These are phyloP conservation scores for Mycena sanguinolenta DNA, from an alignment of 768 basidiomycete genomes.

Conservation along the genomic window DNA sequence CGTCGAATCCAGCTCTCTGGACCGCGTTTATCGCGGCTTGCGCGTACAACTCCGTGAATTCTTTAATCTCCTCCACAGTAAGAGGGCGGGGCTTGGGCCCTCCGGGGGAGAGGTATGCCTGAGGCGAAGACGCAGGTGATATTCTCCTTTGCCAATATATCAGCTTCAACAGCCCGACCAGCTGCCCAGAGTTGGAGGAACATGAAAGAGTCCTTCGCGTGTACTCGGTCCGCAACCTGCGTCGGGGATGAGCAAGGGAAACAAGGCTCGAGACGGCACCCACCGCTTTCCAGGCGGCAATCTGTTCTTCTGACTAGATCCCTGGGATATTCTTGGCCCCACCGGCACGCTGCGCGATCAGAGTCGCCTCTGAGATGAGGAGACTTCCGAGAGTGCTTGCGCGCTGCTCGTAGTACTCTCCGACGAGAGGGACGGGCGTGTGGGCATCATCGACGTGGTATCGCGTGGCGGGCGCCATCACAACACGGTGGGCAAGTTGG, in stretches of 20 bases:
- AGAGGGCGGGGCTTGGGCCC: not conserved
- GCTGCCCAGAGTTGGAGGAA: not conserved
- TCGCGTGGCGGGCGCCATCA: not conserved
- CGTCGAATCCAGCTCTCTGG: not conserved
- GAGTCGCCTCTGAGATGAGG: not conserved
- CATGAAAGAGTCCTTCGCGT: not conserved
- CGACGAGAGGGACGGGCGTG: not conserved
- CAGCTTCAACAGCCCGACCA: not conserved
- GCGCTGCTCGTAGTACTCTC: not conserved
- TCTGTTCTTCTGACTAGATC: not conserved
- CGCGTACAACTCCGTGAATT: not conserved
- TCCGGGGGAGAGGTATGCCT: not conserved
- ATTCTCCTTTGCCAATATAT: not conserved
- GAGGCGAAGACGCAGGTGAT: not conserved
- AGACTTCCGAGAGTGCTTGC: not conserved
- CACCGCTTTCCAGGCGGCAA: not conserved
- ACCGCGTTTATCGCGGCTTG: not conserved
- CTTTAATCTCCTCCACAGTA: not conserved
- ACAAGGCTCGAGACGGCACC: not conserved
- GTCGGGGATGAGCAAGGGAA: not conserved
- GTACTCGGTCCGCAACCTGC: not conserved
- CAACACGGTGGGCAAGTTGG: not conserved
- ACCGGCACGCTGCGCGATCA: not conserved
- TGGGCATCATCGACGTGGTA: constrained; percentile 1
- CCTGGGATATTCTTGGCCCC: not conserved